Conservation (phyloP, 176 grass and related monocot genomes). For the bread wheat (Triticum aestivum) region DNA sequence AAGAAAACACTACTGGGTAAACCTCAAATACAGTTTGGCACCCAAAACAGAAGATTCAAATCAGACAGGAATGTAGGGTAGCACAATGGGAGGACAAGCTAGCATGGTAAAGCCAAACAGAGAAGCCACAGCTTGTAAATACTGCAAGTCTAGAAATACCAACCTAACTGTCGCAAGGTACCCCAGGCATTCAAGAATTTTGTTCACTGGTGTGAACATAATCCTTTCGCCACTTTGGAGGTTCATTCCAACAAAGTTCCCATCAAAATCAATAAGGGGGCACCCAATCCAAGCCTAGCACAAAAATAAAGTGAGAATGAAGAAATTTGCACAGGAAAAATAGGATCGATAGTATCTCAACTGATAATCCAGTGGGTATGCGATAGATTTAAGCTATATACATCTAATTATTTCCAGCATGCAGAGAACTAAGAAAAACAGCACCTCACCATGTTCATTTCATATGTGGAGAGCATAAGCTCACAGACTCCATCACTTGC, state of each 20-base stretch:
- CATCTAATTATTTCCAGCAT: not conserved
- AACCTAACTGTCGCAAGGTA: not conserved
- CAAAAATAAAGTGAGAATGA: not conserved
- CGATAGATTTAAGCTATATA: not conserved
- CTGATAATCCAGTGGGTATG: not conserved
- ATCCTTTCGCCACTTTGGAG: not conserved
- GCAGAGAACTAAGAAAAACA: not conserved
- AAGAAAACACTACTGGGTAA: no score
- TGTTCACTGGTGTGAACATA: not conserved
- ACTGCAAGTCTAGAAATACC: not conserved
- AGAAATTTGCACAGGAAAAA: not conserved
- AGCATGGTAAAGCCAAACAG: not conserved
- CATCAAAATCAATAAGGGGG: not conserved
- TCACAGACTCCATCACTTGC: not conserved
- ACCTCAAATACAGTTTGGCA: no score
- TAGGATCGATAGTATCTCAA: not conserved
- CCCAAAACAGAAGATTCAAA: no score
- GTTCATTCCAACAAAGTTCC: constrained; percentile 18
- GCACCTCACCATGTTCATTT: not conserved
- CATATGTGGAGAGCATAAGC: not conserved
- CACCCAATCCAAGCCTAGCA: constrained; percentile 5
- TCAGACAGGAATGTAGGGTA: no score
- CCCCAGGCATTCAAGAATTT: not conserved
- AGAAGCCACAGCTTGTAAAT: not conserved
- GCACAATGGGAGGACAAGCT: no score